Evolutionary conservation across 805 yeast species (phyloP).

Genomic region (Candida ascalaphidarum): DNA sequence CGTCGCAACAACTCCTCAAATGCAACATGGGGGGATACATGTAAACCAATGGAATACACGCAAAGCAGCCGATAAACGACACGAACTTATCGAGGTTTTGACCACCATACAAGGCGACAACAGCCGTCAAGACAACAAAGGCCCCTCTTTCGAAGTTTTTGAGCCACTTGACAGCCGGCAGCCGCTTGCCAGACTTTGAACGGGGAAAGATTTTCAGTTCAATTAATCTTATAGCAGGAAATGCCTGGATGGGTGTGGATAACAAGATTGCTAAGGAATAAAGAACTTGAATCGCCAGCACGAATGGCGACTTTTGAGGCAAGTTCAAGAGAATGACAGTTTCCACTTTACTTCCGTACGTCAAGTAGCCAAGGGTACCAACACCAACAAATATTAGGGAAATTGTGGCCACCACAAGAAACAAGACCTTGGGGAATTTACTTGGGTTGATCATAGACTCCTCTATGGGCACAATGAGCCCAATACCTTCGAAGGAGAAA

Average conservation of each 20-base stretch:
- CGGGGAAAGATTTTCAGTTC: slow-evolving; percentile 49
- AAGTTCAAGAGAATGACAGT: slow-evolving; percentile 67
- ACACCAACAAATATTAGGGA: slow-evolving; percentile 53
- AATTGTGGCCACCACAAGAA: slow-evolving; percentile 53
- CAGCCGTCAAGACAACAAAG: slow-evolving; percentile 46
- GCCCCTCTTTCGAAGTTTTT: slow-evolving; percentile 51
- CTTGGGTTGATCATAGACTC: slow-evolving; percentile 75
- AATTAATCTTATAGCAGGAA: slow-evolving; percentile 70
- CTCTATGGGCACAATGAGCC: slow-evolving; percentile 72
- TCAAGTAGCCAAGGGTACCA: slow-evolving; percentile 61
- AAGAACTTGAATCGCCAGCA: slow-evolving; percentile 58
- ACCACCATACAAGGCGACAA: slow-evolving; percentile 61
- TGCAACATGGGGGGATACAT: slow-evolving; percentile 81
- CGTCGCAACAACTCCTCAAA: slow-evolving; percentile 39
- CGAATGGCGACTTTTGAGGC: slow-evolving; percentile 57
- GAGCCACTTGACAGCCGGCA: slow-evolving; percentile 49
- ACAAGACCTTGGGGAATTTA: slow-evolving; percentile 59
- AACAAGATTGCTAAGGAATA: slow-evolving; percentile 68
- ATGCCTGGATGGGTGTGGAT: slow-evolving; percentile 73
- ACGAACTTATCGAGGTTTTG: slow-evolving; percentile 65
- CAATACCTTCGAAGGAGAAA: slow-evolving; percentile 85
- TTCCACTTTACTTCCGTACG: slow-evolving; percentile 56
- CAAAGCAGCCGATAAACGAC: slow-evolving; percentile 75
- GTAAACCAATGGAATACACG: slow-evolving; percentile 79
- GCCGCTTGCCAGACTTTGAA: slow-evolving; percentile 47